A percentile compares a stretch with the other conserved stretches of the same genome.
phyloP scores from a whole-genome alignment of 192 early-diverging fungal species.

The Entrophospora sp. region DNA sequence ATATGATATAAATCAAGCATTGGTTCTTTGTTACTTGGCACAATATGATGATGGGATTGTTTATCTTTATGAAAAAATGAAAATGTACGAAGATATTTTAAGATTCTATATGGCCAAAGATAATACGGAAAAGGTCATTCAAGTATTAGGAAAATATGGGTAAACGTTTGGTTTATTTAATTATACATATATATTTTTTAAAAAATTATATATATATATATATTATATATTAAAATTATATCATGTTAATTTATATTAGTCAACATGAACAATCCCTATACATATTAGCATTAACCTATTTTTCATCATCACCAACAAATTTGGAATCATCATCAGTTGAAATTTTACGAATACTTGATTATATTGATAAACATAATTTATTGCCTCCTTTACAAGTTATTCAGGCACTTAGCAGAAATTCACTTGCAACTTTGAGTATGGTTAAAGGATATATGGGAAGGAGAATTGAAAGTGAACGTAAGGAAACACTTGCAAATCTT shows the following conservation, averaged over 20 bases:
- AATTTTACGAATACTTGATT: conserved; percentile 59
- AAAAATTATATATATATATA: background rate
- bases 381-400: conserved; percentile 86
- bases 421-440: conserved; percentile 80
- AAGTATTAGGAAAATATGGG: conserved; percentile 55
- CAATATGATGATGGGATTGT: conserved; percentile 79
- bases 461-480: conserved; percentile 63
- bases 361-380: conserved; percentile 79
- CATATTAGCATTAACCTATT: conserved; percentile 59
- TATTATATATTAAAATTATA: background rate
- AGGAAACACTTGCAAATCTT: conserved; percentile 57
- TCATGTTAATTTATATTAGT: conserved; percentile 20
- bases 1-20: conserved; percentile 87
- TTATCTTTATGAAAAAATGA: conserved; percentile 79
- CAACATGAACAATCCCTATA: conserved; percentile 60
- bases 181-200: background rate
- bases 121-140: conserved; percentile 54
- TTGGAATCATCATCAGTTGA: conserved; percentile 46
- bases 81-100: conserved; percentile 64
- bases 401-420: conserved; percentile 70
- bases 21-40: conserved; percentile 82
- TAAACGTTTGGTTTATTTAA: too few species aligned
- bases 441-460: conserved; percentile 76
- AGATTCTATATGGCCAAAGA: conserved; percentile 66
- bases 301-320: conserved; percentile 61